phyloP scores from a whole-genome alignment of 2,329 filamentous ascomycete genomes.

The Pseudocercospora fuligena region DNA sequence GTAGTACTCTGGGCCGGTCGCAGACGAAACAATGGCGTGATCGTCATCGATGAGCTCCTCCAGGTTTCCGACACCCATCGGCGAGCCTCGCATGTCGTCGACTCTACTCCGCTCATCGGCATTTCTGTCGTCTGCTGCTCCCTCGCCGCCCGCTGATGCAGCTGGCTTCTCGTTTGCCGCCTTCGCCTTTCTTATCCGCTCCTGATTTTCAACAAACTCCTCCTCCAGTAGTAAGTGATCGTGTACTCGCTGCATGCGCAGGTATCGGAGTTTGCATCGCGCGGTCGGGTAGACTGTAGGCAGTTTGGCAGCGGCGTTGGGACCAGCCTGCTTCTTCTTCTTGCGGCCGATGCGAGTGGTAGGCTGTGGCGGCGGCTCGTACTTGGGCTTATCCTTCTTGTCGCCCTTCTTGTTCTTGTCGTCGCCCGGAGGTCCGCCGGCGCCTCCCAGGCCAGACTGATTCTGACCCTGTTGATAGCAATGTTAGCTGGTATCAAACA shows the following conservation, averaged over 20 bases:
- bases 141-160: conserved; percentile 63
- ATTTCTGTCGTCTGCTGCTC: conserved; percentile 81
- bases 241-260: conserved; percentile 98
- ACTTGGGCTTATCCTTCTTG: conserved; percentile 99
- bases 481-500: conserved; percentile 5
- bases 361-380: conserved; percentile 95
- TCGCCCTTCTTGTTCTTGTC: conserved; percentile 87
- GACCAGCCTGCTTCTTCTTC: conserved; percentile 95
- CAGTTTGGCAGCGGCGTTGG: conserved; percentile 92
- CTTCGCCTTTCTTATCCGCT: conserved; percentile 91
- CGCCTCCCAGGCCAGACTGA: conserved; percentile 79
- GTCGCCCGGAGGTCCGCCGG: conserved; percentile 60
- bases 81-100: conserved; percentile 97
- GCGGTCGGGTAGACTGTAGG: conserved; percentile 93
- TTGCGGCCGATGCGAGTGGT: conserved; percentile 96
- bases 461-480: conserved; percentile 68
- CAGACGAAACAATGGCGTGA: conserved; percentile 76
- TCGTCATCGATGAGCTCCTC: conserved; percentile 10
- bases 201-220: conserved; percentile 99
- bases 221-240: conserved; percentile 96
- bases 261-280: conserved; percentile 93
- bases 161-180: conserved; percentile 71
- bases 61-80: conserved; percentile 42
- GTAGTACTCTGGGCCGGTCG: conserved; percentile 97
- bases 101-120: conserved; percentile 94